These are phyloP conservation scores for Monilinia laxa DNA, from an alignment of 2,329 filamentous ascomycete genomes.

Conservation along the genomic window DNA sequence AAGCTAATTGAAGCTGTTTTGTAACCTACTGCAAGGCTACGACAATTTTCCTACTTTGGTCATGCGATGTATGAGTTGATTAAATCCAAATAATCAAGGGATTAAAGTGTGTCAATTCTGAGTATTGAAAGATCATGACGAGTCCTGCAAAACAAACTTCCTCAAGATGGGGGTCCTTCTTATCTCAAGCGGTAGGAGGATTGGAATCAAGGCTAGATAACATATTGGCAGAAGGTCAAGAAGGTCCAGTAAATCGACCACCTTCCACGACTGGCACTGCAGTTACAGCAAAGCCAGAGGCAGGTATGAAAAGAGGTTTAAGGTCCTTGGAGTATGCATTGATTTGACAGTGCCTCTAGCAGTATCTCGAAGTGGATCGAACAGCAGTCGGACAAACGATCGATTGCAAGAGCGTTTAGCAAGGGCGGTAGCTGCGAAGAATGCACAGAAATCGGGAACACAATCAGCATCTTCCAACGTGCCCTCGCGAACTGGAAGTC, in stretches of 20 bases:
- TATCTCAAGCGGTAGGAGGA: slow-evolving; percentile 88
- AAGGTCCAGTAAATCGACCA: slow-evolving; percentile 36
- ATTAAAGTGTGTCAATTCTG: background rate
- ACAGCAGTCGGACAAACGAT: slow-evolving; percentile 66
- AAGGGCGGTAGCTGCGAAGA: slow-evolving; percentile 77
- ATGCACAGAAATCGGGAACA: slow-evolving; percentile 47
- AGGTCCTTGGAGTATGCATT: background rate
- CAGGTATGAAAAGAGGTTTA: slow-evolving; percentile 40
- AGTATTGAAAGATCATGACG: slow-evolving; percentile 32
- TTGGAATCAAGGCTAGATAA: slow-evolving; percentile 91
- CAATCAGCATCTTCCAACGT: slow-evolving; percentile 51
- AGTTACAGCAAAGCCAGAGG: slow-evolving; percentile 40
- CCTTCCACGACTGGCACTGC: slow-evolving; percentile 44
- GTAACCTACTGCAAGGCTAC: slow-evolving; percentile 7
- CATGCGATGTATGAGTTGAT: slow-evolving; percentile 29
- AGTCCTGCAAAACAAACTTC: slow-evolving; percentile 45
- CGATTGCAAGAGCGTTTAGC: slow-evolving; percentile 86
- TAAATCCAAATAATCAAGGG: slow-evolving; percentile 24
- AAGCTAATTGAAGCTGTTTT: background rate
- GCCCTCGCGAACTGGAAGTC: slow-evolving; percentile 53
- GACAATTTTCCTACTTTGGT: background rate
- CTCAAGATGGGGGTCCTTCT: slow-evolving; percentile 73
- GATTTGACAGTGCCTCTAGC: slow-evolving; percentile 38
- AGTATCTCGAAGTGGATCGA: slow-evolving; percentile 63
- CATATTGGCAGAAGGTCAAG: slow-evolving; percentile 80